Evolutionary conservation across 1,139 yeast species (phyloP), one percentile per base, ranked within the genome.

Genomic region (Hyphopichia pseudoburtonii): DNA sequence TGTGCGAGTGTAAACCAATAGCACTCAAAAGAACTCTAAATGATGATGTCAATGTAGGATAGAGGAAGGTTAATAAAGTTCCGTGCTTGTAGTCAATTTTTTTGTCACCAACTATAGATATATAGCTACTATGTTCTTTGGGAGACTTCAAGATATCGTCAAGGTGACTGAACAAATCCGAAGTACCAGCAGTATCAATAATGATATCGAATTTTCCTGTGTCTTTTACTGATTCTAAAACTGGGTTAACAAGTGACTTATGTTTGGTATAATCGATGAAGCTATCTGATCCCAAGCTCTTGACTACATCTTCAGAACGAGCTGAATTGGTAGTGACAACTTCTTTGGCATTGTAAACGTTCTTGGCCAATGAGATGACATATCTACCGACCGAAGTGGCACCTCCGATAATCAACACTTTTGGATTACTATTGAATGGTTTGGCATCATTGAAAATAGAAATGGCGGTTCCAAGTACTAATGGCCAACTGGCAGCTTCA

Each of bases 351-450:
- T 70, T 62, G 43, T 67, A 73, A 40, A 64, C 56, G 14, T 64
- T 53, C 45, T 76, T 80, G 17, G 81, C 73, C 17, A 85, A 50
- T 52, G 82, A 88, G 21, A 80, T 66, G 3, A 75, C 71, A 60
- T 67, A 73, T 42, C 78, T 58, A 2, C 92, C 95, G 5, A 84
- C 85, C n/a, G 82, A 67, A 1, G 94, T 78, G 4, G 86, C 78
- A 11, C 85, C 92, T 30, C 95, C 95, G 41, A 84, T 66, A 28
- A 86, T 66, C 34, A 86, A 62, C 1, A 85, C 73, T 42, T 62
- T 62, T 3, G 53, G 42, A 39, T 49, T 54, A 28, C 17, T 4
- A 9, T 10, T 17, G 4, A 34, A 5, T 51, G 57, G 56, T 29
- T 43, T 52, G 7, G 53, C 37, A 39, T 46, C 61, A 37, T 58